Evolutionary conservation across 73 alveolate genomes (phyloP).

Genomic region (Effrenium voratum): DNA sequence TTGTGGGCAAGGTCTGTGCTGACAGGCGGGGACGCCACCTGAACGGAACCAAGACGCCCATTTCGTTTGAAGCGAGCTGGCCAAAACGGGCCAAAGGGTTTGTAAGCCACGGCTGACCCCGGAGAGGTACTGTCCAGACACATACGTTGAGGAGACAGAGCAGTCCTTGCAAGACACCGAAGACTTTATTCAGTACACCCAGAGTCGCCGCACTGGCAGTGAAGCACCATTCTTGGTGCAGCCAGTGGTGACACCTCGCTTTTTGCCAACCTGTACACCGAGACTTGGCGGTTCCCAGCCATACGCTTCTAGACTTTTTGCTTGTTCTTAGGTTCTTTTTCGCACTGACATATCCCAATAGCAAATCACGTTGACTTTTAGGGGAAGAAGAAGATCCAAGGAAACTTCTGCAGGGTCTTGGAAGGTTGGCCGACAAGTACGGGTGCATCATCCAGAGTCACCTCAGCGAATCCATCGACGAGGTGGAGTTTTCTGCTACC

Average conservation of each 20-base stretch:
- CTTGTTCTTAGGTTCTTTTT: too few species aligned
- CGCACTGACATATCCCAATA: too few species aligned
- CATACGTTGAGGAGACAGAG: slow-evolving; percentile 71
- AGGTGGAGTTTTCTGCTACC: background rate
- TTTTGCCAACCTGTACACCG: slow-evolving; percentile 89
- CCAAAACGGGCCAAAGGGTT: too few species aligned
- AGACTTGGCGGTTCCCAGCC: slow-evolving; percentile 13
- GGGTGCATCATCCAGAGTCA: slow-evolving; percentile 75
- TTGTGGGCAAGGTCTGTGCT: slow-evolving; percentile 93
- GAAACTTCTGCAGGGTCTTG: too few species aligned
- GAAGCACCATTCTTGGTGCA: slow-evolving; percentile 31
- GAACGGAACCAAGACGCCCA: background rate
- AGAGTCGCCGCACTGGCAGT: background rate
- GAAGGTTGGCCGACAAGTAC: slow-evolving; percentile 22
- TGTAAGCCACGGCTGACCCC: too few species aligned
- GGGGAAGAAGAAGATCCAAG: too few species aligned
- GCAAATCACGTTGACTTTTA: too few species aligned
- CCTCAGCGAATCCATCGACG: slow-evolving; percentile 85
- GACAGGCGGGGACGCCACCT: slow-evolving; percentile 47
- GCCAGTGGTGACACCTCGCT: slow-evolving; percentile 94
- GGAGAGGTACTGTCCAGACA: slow-evolving; percentile 67
- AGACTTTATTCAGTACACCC: slow-evolving; percentile 52
- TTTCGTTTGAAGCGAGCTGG: too few species aligned
- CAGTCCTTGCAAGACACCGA: slow-evolving; percentile 33
- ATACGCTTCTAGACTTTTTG: background rate